Conservation (phyloP, 1,139 yeast genomes). For the Scheffersomyces segobiensis region DNA sequence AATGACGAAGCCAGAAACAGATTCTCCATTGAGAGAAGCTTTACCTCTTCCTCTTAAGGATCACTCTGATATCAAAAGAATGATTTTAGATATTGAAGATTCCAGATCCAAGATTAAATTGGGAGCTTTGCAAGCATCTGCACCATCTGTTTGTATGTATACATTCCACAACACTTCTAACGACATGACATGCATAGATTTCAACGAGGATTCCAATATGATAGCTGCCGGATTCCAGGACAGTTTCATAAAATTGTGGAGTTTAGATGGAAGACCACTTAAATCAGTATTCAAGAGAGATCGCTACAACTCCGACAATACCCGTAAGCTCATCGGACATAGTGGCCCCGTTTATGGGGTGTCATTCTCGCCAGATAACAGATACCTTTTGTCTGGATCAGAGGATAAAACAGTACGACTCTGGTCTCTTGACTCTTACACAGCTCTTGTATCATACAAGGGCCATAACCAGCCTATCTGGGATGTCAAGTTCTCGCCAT, state of each 20-base stretch:
- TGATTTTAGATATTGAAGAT: conserved; percentile 77
- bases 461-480: conserved; percentile 97
- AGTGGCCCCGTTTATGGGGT: conserved; percentile 92
- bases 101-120: conserved; percentile 72
- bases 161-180: conserved; percentile 95
- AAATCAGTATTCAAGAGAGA: conserved; percentile 66
- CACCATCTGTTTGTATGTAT: conserved; percentile 97
- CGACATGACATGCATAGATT: conserved; percentile 79
- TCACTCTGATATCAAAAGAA: conserved; percentile 74
- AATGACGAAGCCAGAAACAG: conserved; percentile 49
- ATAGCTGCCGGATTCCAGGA: conserved; percentile 96
- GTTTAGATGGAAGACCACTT: conserved; percentile 85
- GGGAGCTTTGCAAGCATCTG: conserved; percentile 64
- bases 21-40: conserved; percentile 71
- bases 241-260: conserved; percentile 87
- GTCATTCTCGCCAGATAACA: conserved; percentile 88
- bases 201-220: conserved; percentile 82
- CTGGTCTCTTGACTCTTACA: conserved; percentile 92
- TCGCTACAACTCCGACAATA: conserved; percentile 45
- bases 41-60: conserved; percentile 87
- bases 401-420: conserved; percentile 90
- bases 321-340: conserved; percentile 82
- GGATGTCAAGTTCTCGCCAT: conserved; percentile 94
- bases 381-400: conserved; percentile 76
- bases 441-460: conserved; percentile 88